These are phyloP conservation scores for Metroxylon sagu DNA, from an alignment of 176 grass and related monocot genomes.

Conservation along the genomic window DNA sequence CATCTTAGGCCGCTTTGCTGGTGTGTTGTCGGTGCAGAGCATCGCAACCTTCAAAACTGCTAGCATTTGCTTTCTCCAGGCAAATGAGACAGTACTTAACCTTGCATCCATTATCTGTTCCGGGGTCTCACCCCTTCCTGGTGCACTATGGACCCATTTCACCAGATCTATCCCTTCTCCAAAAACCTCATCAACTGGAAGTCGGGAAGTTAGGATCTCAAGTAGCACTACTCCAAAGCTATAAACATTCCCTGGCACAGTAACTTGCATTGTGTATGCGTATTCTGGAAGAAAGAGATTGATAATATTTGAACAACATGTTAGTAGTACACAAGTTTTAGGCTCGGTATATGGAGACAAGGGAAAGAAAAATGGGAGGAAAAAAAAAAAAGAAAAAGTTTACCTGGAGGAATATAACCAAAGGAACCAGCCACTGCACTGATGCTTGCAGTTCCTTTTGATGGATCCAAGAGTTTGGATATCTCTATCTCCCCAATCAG, in stretches of 20 bases:
- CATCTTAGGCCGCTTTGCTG: constrained; percentile 80
- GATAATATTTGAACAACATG: too few relatives aligned
- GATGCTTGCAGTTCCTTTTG: constrained; percentile 88
- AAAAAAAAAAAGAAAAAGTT: neutral
- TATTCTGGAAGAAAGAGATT: constrained; percentile 50
- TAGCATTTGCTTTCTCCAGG: constrained; percentile 92
- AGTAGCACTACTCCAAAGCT: constrained; percentile 82
- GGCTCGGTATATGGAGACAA: too few relatives aligned
- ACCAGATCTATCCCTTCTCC: constrained; percentile 84
- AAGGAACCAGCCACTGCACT: constrained; percentile 87
- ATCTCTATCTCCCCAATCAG: constrained; percentile 88
- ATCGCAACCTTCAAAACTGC: constrained; percentile 70
- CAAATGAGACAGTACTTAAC: constrained; percentile 76
- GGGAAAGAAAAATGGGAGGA: too few relatives aligned
- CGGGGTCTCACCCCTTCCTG: constrained; percentile 54
- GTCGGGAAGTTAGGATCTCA: constrained; percentile 77
- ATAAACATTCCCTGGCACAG: constrained; percentile 82
- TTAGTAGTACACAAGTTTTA: too few relatives aligned
- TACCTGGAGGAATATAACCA: constrained; percentile 97
- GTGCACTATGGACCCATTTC: constrained; percentile 75
- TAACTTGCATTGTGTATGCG: constrained; percentile 98
- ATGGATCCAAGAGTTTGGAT: constrained; percentile 82
- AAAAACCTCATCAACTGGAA: constrained; percentile 73
- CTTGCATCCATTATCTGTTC: constrained; percentile 97
- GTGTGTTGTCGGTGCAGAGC: constrained; percentile 63